Evolutionary conservation across 78 protist genomes (phyloP).

Genomic region (Planoprotostelium fungivorum): DNA sequence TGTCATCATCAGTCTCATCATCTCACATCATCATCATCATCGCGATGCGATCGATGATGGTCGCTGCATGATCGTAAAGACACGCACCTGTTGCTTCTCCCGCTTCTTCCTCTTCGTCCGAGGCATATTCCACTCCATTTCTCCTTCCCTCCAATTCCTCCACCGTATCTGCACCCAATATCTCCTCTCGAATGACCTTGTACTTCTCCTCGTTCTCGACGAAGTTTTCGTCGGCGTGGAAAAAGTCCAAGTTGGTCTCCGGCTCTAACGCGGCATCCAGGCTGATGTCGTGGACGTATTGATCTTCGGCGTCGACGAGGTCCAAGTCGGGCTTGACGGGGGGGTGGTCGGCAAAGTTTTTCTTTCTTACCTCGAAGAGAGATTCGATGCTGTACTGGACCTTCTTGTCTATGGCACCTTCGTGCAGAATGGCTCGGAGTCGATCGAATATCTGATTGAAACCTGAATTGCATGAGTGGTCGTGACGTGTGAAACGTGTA

Average conservation of each 20-base stretch:
- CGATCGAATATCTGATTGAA: conserved; percentile 71
- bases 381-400: conserved; percentile 92
- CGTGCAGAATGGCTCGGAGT: conserved; percentile 85
- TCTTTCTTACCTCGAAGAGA: conserved; percentile 70
- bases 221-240: conserved; percentile 81
- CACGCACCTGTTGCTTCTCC: conserved; percentile 16
- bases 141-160: conserved; percentile 16
- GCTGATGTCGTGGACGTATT: conserved; percentile 85
- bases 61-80: background rate
- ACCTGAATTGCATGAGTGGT: too few relatives aligned
- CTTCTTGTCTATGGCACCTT: conserved; percentile 84
- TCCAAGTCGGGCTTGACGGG: conserved; percentile 80
- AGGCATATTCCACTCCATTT: conserved; percentile 15
- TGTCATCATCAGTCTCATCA: conserved; percentile 2
- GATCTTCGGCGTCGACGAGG: conserved; percentile 93
- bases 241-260: conserved; percentile 65
- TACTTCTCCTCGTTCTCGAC: conserved; percentile 80
- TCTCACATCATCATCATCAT: conserved; percentile 17
- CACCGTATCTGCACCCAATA: conserved; percentile 38
- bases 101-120: conserved; percentile 27
- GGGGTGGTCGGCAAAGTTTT: conserved; percentile 58
- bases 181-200: conserved; percentile 34
- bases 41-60: background rate
- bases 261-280: conserved; percentile 65
- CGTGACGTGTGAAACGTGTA: too few relatives aligned